Evolutionary conservation across 305 asterid genomes (phyloP).

Genomic region (Lippia alba): DNA sequence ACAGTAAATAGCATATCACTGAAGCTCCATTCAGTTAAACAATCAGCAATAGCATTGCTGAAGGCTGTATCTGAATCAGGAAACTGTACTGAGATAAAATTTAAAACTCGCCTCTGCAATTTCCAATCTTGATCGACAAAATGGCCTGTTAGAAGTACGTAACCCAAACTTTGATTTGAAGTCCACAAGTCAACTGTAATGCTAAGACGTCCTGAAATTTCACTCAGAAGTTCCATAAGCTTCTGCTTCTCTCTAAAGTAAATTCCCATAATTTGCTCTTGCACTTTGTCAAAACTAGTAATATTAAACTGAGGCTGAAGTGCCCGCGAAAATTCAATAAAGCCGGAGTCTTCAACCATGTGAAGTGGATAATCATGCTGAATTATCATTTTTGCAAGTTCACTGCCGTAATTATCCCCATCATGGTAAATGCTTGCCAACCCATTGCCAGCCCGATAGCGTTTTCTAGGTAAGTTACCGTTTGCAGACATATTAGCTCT

Average conservation of each 20-base stretch:
- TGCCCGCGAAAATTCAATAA: constrained; percentile 53
- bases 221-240: constrained; percentile 56
- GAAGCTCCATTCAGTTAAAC: constrained; percentile 73
- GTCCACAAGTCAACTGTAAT: constrained; percentile 72
- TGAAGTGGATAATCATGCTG: constrained; percentile 82
- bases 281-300: constrained; percentile 41
- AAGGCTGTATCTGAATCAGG: constrained; percentile 73
- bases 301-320: constrained; percentile 71
- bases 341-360: constrained; percentile 74
- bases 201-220: constrained; percentile 69
- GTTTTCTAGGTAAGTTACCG: constrained; percentile 67
- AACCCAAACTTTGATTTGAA: constrained; percentile 61
- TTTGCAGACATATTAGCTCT: constrained; percentile 46
- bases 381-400: constrained; percentile 79
- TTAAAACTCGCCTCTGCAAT: constrained; percentile 65
- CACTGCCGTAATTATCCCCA: constrained; percentile 52
- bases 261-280: constrained; percentile 60
- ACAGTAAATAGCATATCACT: constrained; percentile 62
- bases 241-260: constrained; percentile 68
- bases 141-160: constrained; percentile 72
- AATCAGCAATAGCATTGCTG: constrained; percentile 55
- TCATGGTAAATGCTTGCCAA: constrained; percentile 37
- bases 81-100: constrained; percentile 49
- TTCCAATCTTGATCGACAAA: constrained; percentile 81
- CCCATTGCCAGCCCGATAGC: constrained; percentile 56